phyloP scores from a whole-genome alignment of 495 filamentous ascomycete genomes.

The Cryomyces minteri region DNA sequence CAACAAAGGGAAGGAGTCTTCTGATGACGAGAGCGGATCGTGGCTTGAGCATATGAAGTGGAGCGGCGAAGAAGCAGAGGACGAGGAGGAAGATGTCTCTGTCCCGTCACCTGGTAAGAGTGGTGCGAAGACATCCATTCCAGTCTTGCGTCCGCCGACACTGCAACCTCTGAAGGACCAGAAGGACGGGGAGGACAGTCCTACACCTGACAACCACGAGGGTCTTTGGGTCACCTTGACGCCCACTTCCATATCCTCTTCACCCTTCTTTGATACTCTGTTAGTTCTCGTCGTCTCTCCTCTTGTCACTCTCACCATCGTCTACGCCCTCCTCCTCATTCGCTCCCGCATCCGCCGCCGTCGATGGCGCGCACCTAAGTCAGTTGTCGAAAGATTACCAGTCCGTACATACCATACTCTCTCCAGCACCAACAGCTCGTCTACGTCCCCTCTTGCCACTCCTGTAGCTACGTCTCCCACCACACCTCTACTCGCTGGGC shows the following conservation, averaged over 20 bases:
- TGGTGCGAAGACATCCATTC: background rate
- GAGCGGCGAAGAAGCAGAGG: background rate
- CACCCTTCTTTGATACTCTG: conserved; percentile 89
- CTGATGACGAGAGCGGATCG: background rate
- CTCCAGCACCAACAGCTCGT: conserved; percentile 35
- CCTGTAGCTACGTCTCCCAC: conserved; percentile 45
- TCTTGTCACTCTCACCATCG: conserved; percentile 76
- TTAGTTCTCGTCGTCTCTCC: conserved; percentile 85
- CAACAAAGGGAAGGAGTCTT: background rate
- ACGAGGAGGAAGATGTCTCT: background rate
- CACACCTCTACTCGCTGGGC: conserved; percentile 48
- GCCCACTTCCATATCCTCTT: conserved; percentile 76
- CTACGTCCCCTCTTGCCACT: conserved; percentile 33
- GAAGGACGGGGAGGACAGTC: background rate
- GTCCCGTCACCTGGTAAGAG: background rate
- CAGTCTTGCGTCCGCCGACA: no score
- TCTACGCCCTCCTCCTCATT: conserved; percentile 76
- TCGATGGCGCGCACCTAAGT: conserved; percentile 91
- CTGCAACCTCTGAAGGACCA: background rate
- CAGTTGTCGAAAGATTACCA: conserved; percentile 83
- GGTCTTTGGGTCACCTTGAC: conserved; percentile 94
- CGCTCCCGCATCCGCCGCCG: conserved; percentile 78
- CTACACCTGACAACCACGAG: conserved; percentile 27
- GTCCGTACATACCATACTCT: conserved; percentile 89
- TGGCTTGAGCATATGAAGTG: background rate